phyloP scores from a whole-genome alignment of 148 eudicot genomes.

The Nepenthes gracilis region DNA sequence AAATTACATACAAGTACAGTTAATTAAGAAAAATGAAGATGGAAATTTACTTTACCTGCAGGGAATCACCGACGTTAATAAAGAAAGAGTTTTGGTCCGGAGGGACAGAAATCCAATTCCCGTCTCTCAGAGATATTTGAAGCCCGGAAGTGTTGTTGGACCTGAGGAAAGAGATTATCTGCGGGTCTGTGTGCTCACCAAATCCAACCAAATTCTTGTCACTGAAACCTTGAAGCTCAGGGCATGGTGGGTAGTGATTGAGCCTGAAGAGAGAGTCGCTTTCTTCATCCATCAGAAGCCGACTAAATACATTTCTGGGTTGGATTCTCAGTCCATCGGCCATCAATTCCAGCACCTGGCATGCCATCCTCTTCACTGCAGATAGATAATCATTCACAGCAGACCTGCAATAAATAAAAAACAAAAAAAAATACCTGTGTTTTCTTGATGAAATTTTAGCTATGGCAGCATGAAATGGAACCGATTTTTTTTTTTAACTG shows the following conservation, averaged over 20 bases:
- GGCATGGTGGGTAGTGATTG: slow-evolving; percentile 56
- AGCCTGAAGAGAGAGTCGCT: slow-evolving; percentile 46
- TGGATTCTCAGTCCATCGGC: slow-evolving; percentile 36
- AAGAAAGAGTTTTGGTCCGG: slow-evolving; percentile 33
- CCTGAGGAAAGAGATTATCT: slow-evolving; percentile 47
- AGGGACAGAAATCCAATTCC: slow-evolving; percentile 40
- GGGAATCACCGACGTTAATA: slow-evolving; percentile 39
- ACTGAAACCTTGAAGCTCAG: slow-evolving; percentile 16
- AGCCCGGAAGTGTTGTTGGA: slow-evolving; percentile 46
- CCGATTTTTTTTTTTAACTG: no score
- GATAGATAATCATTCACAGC: slow-evolving; percentile 25
- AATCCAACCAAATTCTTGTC: slow-evolving; percentile 37
- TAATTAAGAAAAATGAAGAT: neutral
- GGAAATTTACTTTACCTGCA: slow-evolving; percentile 9
- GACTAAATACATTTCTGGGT: slow-evolving; percentile 28
- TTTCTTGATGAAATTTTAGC: neutral
- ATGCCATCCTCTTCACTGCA: slow-evolving; percentile 28
- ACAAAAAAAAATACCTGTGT: no score
- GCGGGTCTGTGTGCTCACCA: slow-evolving; percentile 81
- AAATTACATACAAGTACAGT: no score
- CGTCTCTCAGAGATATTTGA: slow-evolving; percentile 31
- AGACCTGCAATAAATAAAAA: slow-evolving; percentile 13
- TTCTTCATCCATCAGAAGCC: slow-evolving; percentile 26
- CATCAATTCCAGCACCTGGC: slow-evolving; percentile 26
- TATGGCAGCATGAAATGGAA: neutral